Conservation (phyloP, 2,329 filamentous ascomycete genomes). For the Fusarium piperis region DNA sequence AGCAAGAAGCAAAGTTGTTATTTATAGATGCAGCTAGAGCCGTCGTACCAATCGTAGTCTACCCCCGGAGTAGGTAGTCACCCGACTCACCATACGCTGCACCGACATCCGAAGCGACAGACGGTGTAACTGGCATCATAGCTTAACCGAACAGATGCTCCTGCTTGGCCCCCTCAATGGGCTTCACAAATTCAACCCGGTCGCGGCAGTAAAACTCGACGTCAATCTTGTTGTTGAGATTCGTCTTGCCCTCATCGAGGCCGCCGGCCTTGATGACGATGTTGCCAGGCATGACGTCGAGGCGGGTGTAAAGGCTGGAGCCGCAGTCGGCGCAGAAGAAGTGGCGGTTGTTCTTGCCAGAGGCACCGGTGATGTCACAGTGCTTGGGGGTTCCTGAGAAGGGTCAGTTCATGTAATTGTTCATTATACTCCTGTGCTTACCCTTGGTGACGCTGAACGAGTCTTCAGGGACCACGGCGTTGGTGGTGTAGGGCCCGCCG, state of each 20-base stretch:
- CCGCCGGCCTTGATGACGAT: slow-evolving; percentile 59
- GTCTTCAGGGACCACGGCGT: slow-evolving; percentile 58
- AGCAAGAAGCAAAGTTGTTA: neutral
- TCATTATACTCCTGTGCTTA: slow-evolving; percentile 17
- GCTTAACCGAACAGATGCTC: slow-evolving; percentile 45
- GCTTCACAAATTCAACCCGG: slow-evolving; percentile 55
- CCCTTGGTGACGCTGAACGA: slow-evolving; percentile 61
- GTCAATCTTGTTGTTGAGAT: slow-evolving; percentile 53
- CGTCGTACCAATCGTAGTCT: neutral
- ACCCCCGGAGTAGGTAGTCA: too few species aligned
- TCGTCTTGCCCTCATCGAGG: slow-evolving; percentile 58
- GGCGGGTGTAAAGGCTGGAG: slow-evolving; percentile 58
- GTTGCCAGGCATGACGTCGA: slow-evolving; percentile 62
- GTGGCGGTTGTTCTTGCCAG: slow-evolving; percentile 63
- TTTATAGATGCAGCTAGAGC: neutral
- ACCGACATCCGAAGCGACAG: neutral
- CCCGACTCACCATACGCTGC: neutral
- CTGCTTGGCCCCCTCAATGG: slow-evolving; percentile 58
- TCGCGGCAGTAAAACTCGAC: slow-evolving; percentile 65
- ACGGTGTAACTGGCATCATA: too few species aligned
- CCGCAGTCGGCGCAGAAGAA: slow-evolving; percentile 60
- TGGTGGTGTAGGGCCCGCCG: slow-evolving; percentile 64
- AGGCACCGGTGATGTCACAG: slow-evolving; percentile 58
- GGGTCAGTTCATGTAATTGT: neutral
- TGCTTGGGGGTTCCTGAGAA: slow-evolving; percentile 54